These are phyloP conservation scores for Cydonia oblonga DNA, from an alignment of 331 rosid species.

Conservation along the genomic window DNA sequence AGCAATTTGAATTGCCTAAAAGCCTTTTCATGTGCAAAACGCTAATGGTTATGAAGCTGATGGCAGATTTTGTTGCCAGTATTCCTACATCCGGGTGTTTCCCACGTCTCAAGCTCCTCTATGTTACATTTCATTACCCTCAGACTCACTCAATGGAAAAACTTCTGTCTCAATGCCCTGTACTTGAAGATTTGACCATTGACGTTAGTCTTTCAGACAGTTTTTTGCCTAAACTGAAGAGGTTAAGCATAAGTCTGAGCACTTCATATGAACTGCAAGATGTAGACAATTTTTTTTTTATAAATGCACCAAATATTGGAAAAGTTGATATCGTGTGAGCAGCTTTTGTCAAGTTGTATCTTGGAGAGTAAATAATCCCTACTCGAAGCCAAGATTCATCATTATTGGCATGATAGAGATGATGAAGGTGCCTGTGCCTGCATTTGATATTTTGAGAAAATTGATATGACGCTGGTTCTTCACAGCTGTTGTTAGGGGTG, in stretches of 20 bases:
- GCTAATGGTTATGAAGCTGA: neutral
- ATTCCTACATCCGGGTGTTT: neutral
- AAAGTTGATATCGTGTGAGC: neutral
- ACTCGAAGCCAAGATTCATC: neutral
- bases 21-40: neutral
- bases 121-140: neutral
- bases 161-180: neutral
- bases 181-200: neutral
- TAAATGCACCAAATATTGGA: neutral
- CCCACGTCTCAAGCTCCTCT: neutral
- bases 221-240: neutral
- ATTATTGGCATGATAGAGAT: neutral
- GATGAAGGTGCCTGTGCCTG: neutral
- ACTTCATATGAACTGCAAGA: neutral
- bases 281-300: neutral
- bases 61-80: neutral
- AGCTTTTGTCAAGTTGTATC: neutral
- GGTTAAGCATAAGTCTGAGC: neutral
- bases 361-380: neutral
- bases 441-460: neutral
- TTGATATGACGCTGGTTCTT: neutral
- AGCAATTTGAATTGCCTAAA: neutral
- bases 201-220: neutral
- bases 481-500: neutral
- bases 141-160: neutral